Evolutionary conservation across 2,329 filamentous ascomycete genomes (phyloP), one percentile per base, ranked within the genome.

Genomic region (Pseudopyrenochaeta lycopersici): DNA sequence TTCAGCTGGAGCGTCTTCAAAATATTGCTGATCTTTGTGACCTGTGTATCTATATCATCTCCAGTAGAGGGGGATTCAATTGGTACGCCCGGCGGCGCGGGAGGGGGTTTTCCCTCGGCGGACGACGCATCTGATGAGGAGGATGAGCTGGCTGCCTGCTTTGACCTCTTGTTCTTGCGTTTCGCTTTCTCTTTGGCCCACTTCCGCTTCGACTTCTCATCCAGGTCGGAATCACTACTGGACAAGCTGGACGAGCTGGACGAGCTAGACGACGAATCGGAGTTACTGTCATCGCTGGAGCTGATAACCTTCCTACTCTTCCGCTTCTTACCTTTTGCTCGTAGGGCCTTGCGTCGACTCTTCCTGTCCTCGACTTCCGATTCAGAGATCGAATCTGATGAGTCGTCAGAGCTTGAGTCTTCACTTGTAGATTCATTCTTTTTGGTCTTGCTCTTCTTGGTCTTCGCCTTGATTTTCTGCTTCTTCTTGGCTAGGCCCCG

Each of bases 361-460:
- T 50, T 62, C 47, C 52, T 62, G 18, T 44, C 42, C 4, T 50
- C 51, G n/a, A 15, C 31, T 14, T 51, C 52, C 17, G 60, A 45
- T n/a, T 62, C 59, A 2, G 58, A 67, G 3, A 62, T 58, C 1
- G 60, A 65, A n/a, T 62, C 60, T 1, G 59, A 64, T 17, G 54
- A 62, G 14, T 52, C 43, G 7, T 52, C 49, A 3, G 58, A 60
- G 27, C 54, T 65, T 11, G 60, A 56, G 2, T 63, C 54, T 12
- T 66, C 61, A 42, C 61, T 66, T 0, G 56, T 45, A 23, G 41
- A 48, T 1, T 60, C 52, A n/a, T 58, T 41, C 40, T 63, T 66
- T 44, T 63, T 70, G 39, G 41, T 60, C 44, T 62, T 66, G n/a
- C 43, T 62, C 54, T 60, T 70, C 54, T 60, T 69, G 15, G 30